Base-by-base conservation (phyloP, 2,329 filamentous ascomycete genomes). In the Colletotrichum eleusines region DNA sequence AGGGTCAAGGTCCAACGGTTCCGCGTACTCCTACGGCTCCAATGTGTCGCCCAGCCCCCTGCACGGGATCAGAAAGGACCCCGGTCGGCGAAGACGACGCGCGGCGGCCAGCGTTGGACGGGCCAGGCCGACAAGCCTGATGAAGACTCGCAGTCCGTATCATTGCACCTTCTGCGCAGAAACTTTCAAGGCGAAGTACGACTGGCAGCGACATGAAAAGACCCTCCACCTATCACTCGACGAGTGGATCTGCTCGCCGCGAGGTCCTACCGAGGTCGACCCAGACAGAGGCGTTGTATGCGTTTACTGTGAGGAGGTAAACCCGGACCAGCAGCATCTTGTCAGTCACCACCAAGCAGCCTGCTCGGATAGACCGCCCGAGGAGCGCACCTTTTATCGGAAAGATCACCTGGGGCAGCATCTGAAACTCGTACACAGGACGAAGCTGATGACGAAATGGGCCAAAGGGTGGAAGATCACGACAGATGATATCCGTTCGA, bases 141-240 rank as follows among this genome's bases (percentile, higher is more conserved):
- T 60, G n/a, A 51, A 44, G 16, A 48, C 59, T 9, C 44, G 58
- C 8, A 64, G 65, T 20, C 68, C 73, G 1, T 81, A 79, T n/a
- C 83, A 85, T 58, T 85, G 83, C 66, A 85, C 83, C 0, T 85
- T 85, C 57, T 85, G 83, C 64, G 83, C 82, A 0, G 83, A 85
- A 54, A 81, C 81, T 0, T 85, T 85, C 73, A 81, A 80, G 59
- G 80, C 80, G 0, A 84, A 84, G 18, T 80, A 84, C 60, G 82
- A 84, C 28, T 85, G 83, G 83, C 81, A 82, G 44, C 79, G 87
- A 26, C 87, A 89, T 71, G 87, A 89, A 66, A 83, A 82, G 51
- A 81, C 82, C 62, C 80, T 81, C 62, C 86, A 79, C 75, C 80
- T 80, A 59, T 86, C 81, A 12, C 84, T 84, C 0, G 83, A 80